Evolutionary conservation across 495 filamentous ascomycete genomes (phyloP), one percentile per base, ranked within the genome.

Genomic region (Xylaria grammica): DNA sequence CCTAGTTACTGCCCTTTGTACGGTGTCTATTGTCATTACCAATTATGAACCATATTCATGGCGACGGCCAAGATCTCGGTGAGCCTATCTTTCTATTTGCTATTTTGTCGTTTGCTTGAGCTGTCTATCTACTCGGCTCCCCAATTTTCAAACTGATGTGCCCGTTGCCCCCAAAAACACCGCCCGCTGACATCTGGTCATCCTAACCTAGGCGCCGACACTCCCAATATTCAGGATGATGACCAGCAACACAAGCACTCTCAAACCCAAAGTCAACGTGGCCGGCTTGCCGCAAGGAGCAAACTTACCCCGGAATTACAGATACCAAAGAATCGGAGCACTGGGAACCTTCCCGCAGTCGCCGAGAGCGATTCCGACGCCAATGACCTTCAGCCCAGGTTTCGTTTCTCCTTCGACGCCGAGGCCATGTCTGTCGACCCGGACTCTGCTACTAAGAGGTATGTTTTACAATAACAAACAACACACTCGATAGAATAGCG

Each of bases 291-390:
- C 34, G 65, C 69, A n/a, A 70, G 72, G 63, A 68, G 53, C 62
- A 67, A 72, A 57, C 76, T 81, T 32, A 26, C 72, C 51, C 74
- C 78, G 29, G 54, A 76, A 7, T 51, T 83, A 50, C 78, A 80
- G 57, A 78, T 91, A 57, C 91, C 82, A 66, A 90, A 85, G 76
- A 87, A 87, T 77, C 79, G 80, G 63, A 89, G 87, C 68, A 85
- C 86, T 24, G 79, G 87, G 22, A 89, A 87, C 69, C 82, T 91
- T 27, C 75, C 84, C 26, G 74, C 82, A 63, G 69, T 77, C 44
- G 69, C 68, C 34, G 75, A 78, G 68, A 56, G 60, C 22, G 74
- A 74, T 27, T 58, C 50, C 26, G 63, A 65, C 27, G 11, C 29
- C 22, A 49, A 60, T 11, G 49, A 65, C 36, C 55, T 5, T 9